Conservation (phyloP, 441 rosid genomes). For the Rhodomyrtus psidioides region DNA sequence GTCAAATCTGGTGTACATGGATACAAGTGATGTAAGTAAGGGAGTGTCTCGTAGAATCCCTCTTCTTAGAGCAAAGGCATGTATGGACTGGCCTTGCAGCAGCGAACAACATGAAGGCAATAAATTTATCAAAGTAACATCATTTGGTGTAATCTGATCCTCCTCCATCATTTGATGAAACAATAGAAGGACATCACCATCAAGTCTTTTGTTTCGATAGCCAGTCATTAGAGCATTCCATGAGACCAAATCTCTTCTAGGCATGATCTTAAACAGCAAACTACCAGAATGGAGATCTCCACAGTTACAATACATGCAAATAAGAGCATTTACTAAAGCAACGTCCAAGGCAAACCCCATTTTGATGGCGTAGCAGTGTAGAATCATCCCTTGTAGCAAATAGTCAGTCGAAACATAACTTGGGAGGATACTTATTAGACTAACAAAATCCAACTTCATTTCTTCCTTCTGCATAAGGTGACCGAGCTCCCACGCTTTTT, state of each 20-base stretch:
- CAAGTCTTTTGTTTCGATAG: conserved; percentile 10
- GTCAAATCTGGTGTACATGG: conserved; percentile 39
- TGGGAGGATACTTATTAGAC: conserved; percentile 17
- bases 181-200: conserved; percentile 7
- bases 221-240: conserved; percentile 29
- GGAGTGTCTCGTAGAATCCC: conserved; percentile 22
- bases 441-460: conserved; percentile 13
- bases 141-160: conserved; percentile 13
- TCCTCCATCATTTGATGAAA: conserved; percentile 17
- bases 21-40: conserved; percentile 30
- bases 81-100: conserved; percentile 33
- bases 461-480: conserved; percentile 29
- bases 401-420: neutral
- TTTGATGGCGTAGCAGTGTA: conserved; percentile 27
- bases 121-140: conserved; percentile 29
- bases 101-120: conserved; percentile 24
- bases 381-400: conserved; percentile 8
- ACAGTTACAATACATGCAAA: conserved; percentile 18
- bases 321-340: conserved; percentile 20
- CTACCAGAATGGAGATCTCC: conserved; percentile 18
- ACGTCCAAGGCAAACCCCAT: conserved; percentile 10
- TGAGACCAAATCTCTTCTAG: conserved; percentile 16
- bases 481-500: conserved; percentile 9
- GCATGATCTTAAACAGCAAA: conserved; percentile 17
- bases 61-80: conserved; percentile 29